phyloP scores from a whole-genome alignment of 768 basidiomycete species.

The Paxillus rubicundulus region DNA sequence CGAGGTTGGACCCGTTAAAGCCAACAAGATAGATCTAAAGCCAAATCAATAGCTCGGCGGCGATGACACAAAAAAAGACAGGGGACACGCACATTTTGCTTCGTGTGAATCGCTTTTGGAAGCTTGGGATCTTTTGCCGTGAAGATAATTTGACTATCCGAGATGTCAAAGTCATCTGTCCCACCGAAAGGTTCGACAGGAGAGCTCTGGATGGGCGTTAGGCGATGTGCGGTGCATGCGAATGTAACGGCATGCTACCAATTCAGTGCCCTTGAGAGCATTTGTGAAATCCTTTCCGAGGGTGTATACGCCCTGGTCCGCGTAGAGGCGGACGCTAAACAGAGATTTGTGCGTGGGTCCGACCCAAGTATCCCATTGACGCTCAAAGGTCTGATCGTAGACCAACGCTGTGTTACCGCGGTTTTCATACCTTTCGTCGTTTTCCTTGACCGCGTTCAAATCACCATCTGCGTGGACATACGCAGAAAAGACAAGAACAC shows the following conservation, averaged over 20 bases:
- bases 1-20: conserved; percentile 50
- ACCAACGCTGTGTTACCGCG: conserved; percentile 71
- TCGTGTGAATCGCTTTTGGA: conserved; percentile 81
- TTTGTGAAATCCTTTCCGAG: conserved; percentile 54
- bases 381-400: conserved; percentile 63
- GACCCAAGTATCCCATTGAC: conserved; percentile 83
- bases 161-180: conserved; percentile 76
- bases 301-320: conserved; percentile 48
- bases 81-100: conserved; percentile 63
- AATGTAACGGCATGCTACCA: conserved; percentile 47
- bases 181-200: conserved; percentile 91
- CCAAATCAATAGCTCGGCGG: not conserved
- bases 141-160: conserved; percentile 67
- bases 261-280: conserved; percentile 61
- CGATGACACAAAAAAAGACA: not conserved
- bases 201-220: conserved; percentile 41
- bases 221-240: not conserved
- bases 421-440: conserved; percentile 70
- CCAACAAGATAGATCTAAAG: conserved; percentile 67
- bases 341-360: conserved; percentile 69
- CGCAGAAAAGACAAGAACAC: conserved; percentile 80
- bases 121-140: conserved; percentile 83
- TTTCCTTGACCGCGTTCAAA: conserved; percentile 61
- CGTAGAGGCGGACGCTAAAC: conserved; percentile 61
- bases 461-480: conserved; percentile 76